Evolutionary conservation across 768 basidiomycete species (phyloP).

Genomic region (Cystoderma amianthinum): DNA sequence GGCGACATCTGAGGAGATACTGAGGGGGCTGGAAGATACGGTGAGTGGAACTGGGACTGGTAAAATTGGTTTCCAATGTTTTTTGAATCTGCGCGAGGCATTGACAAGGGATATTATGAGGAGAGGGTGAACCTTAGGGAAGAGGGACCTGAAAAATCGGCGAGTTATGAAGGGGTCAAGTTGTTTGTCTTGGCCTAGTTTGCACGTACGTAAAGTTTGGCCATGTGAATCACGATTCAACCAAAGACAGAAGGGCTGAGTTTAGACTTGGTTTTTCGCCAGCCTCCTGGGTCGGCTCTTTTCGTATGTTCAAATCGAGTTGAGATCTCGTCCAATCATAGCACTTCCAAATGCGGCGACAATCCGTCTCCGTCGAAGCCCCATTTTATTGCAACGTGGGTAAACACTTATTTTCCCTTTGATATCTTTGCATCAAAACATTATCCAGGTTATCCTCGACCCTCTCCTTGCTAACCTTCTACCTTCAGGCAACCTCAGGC

Average conservation of each 20-base stretch:
- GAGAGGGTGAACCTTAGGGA: slow-evolving; percentile 6
- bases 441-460: too few species aligned
- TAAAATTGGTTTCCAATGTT: slow-evolving; percentile 20
- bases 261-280: slow-evolving; percentile 21
- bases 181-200: slow-evolving; percentile 22
- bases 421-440: too few species aligned
- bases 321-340: not conserved
- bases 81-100: slow-evolving; percentile 33
- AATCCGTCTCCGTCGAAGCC: too few species aligned
- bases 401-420: too few species aligned
- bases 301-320: slow-evolving; percentile 1
- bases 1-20: slow-evolving; percentile 19
- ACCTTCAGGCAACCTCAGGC: too few species aligned
- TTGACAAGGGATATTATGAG: slow-evolving; percentile 2
- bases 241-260: slow-evolving; percentile 8
- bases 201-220: slow-evolving; percentile 21
- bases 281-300: slow-evolving; percentile 11
- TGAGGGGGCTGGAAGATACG: slow-evolving; percentile 15
- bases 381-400: too few species aligned
- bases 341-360: too few species aligned
- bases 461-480: too few species aligned
- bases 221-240: slow-evolving; percentile 15
- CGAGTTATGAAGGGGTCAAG: slow-evolving; percentile 14
- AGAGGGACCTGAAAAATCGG: slow-evolving; percentile 12
- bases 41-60: slow-evolving; percentile 22